Evolutionary conservation across 2,329 filamentous ascomycete genomes (phyloP).

Genomic region (Graphilbum fragrans): DNA sequence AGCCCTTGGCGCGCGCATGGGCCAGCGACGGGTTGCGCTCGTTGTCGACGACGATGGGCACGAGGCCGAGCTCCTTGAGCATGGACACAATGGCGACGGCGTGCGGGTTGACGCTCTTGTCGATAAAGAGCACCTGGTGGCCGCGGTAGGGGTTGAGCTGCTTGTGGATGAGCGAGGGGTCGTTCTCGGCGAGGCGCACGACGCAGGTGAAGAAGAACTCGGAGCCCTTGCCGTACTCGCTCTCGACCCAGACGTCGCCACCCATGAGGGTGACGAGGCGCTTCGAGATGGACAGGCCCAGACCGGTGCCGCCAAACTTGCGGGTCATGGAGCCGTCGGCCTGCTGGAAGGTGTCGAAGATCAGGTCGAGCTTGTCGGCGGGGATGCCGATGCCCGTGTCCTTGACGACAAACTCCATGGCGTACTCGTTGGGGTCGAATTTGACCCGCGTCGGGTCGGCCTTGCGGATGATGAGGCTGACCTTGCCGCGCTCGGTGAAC

Average conservation of each 20-base stretch:
- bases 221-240: conserved; percentile 81
- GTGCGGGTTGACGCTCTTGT: conserved; percentile 72
- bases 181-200: conserved; percentile 71
- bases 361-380: conserved; percentile 86
- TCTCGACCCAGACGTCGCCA: conserved; percentile 92
- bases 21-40: conserved; percentile 50
- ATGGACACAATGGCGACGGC: conserved; percentile 67
- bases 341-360: conserved; percentile 98
- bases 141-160: conserved; percentile 83
- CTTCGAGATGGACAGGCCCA: conserved; percentile 91
- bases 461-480: conserved; percentile 80
- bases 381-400: conserved; percentile 97
- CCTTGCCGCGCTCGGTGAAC: conserved; percentile 93
- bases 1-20: conserved; percentile 38
- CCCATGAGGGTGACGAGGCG: conserved; percentile 92
- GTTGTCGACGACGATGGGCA: conserved; percentile 76
- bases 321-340: conserved; percentile 93
- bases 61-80: conserved; percentile 65
- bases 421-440: conserved; percentile 47
- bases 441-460: conserved; percentile 44
- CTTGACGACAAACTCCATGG: conserved; percentile 89
- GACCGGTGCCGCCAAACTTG: conserved; percentile 88
- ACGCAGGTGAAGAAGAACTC: conserved; percentile 95
- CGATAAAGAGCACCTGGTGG: conserved; percentile 87
- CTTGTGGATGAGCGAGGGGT: conserved; percentile 65